Evolutionary conservation across 768 basidiomycete genomes (phyloP).

Genomic region (Kwoniella sp.): DNA sequence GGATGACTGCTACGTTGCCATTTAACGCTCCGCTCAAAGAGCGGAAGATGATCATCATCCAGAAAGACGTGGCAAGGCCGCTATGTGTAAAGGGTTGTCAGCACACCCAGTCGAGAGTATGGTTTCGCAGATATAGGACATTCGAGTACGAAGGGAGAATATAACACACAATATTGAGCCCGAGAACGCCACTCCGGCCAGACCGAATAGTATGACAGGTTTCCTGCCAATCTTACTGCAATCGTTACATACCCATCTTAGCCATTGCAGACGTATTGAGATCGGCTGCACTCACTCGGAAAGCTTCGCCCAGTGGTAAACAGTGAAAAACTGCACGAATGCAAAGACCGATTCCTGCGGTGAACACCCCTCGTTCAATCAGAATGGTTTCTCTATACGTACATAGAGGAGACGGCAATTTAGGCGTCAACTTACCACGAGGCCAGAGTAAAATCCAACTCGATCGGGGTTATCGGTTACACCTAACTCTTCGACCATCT

Average conservation of each 20-base stretch:
- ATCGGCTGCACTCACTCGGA: constrained; percentile 48
- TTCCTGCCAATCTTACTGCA: constrained; percentile 53
- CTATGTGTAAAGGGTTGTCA: constrained; percentile 18
- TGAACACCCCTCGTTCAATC: background rate
- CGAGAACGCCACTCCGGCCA: constrained; percentile 51
- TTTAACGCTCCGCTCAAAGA: constrained; percentile 52
- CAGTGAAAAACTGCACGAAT: constrained; percentile 55
- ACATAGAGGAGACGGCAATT: no score
- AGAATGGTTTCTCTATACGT: background rate
- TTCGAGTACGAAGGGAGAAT: background rate
- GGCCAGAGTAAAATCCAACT: constrained; percentile 56
- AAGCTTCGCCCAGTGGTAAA: constrained; percentile 56
- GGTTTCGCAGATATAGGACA: no score
- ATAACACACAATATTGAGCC: constrained; percentile 49
- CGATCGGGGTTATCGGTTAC: constrained; percentile 51
- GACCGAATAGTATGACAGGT: constrained; percentile 53
- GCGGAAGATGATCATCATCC: constrained; percentile 50
- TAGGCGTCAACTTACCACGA: constrained; percentile 47
- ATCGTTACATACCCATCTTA: background rate
- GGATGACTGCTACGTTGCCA: constrained; percentile 54
- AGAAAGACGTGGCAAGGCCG: constrained; percentile 49
- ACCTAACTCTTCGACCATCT: constrained; percentile 52
- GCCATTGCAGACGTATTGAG: background rate
- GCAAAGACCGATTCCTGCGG: constrained; percentile 55
- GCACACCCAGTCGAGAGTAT: background rate